These are phyloP conservation scores for Ophioceras dolichostomum DNA, from an alignment of 2,329 filamentous ascomycete genomes.

Conservation along the genomic window DNA sequence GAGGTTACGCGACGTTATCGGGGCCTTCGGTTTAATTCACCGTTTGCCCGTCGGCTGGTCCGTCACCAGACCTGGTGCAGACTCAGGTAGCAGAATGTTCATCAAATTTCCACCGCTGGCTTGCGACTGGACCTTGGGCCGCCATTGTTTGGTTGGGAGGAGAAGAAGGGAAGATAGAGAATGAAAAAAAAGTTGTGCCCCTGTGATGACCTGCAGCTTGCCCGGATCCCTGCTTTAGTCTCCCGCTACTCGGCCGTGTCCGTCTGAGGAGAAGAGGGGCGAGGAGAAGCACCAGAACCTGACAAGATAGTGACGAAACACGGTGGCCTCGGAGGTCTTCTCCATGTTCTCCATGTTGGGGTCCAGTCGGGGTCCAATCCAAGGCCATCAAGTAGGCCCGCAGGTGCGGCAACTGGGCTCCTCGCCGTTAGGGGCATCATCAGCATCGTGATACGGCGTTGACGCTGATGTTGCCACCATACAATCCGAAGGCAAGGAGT, in stretches of 20 bases:
- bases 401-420: too few species aligned
- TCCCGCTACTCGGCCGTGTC: neutral
- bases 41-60: neutral
- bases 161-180: neutral
- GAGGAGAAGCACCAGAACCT: neutral
- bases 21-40: neutral
- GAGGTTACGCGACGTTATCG: neutral
- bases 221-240: neutral
- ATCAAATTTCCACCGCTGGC: too few species aligned
- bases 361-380: neutral
- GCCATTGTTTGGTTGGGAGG: neutral
- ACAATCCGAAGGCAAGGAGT: too few species aligned
- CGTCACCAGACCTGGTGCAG: neutral
- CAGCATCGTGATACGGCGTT: too few species aligned
- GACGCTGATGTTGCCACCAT: too few species aligned
- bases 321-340: neutral
- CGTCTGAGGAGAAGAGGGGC: neutral
- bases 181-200: neutral
- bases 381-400: too few species aligned
- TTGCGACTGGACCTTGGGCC: neutral
- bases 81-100: neutral
- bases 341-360: too few species aligned
- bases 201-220: neutral
- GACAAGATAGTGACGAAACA: neutral
- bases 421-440: too few species aligned